Base-by-base conservation (phyloP, 257 asterid genomes). In the Vinca minor region DNA sequence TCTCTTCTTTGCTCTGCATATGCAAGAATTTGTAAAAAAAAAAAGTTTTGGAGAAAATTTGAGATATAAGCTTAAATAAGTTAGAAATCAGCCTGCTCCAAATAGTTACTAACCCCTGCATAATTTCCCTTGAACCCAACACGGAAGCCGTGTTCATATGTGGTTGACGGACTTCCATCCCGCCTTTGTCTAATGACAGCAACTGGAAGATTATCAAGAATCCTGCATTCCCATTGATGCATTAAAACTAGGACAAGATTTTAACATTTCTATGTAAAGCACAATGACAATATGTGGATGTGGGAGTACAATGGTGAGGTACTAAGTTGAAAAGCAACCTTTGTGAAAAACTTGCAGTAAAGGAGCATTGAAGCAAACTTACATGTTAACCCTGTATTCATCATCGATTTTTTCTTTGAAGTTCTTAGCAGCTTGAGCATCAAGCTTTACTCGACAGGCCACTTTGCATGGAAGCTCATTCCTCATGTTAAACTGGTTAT, bases 31-130 rank as follows among this genome's bases (percentile, higher is more conserved):
- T 59, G 59, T 47, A 64, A 28, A n/a, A n/a, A n/a, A n/a, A n/a
- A n/a, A n/a, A n/a, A n/a, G n/a, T n/a, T n/a, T 57, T 31, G 55
- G 55, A 11, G 65, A 70, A 70, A 62, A 29, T 47, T 42, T 35
- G 3, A 59, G 38, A 32, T n/a, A 39, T 48, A 65, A 76, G 31
- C 60, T 56, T 31, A 56, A 32, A 39, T 48, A 63, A 73, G 71
- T 74, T 8, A 63, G 56, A 61, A 62, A 74, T 71, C 61, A 75
- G 47, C 54, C 29, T 8, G 41, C 28, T 39, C 70, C 61, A 65
- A 72, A n/a, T n/a, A n/a, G n/a, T n/a, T n/a, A n/a, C 93, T 66
- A 68, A 88, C 96, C 95, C 95, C 95, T 68, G 93, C 95, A 72
- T 84, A 89, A 65, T 79, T 86, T 61, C 95, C 96, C 76, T 83